phyloP scores from a whole-genome alignment of 1,139 yeast species.

The Magnusiomyces paraingens region DNA sequence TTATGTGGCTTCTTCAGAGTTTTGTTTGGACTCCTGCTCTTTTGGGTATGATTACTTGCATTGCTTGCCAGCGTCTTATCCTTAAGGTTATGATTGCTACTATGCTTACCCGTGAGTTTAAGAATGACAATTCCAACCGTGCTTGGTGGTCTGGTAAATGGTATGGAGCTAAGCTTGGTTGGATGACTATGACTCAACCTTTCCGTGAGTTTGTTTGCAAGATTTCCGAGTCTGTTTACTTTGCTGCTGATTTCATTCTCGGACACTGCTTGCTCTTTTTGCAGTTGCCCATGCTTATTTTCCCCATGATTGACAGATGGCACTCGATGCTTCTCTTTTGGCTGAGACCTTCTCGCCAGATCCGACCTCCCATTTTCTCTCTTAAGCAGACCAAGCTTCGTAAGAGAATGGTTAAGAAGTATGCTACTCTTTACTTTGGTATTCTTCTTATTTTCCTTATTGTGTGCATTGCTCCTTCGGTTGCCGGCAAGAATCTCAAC shows the following conservation, averaged over 20 bases:
- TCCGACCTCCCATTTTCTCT: slow-evolving; percentile 91
- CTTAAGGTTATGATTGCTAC: slow-evolving; percentile 78
- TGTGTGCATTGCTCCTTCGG: slow-evolving; percentile 89
- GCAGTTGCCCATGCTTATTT: slow-evolving; percentile 78
- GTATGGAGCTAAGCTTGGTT: slow-evolving; percentile 93
- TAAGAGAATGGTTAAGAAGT: slow-evolving; percentile 97
- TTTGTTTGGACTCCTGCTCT: slow-evolving; percentile 84
- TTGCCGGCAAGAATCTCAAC: slow-evolving; percentile 34
- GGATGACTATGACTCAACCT: slow-evolving; percentile 96
- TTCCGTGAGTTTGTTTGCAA: slow-evolving; percentile 93
- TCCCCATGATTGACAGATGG: slow-evolving; percentile 94
- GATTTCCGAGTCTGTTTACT: slow-evolving; percentile 88
- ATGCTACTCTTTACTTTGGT: slow-evolving; percentile 72
- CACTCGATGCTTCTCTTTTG: slow-evolving; percentile 98
- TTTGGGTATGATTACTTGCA: slow-evolving; percentile 77
- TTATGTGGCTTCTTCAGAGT: slow-evolving; percentile 96
- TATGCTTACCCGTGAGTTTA: slow-evolving; percentile 90
- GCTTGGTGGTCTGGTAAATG: slow-evolving; percentile 99
- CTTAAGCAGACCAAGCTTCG: slow-evolving; percentile 95
- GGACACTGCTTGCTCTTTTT: slow-evolving; percentile 85
- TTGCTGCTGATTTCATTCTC: slow-evolving; percentile 91
- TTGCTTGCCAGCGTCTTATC: slow-evolving; percentile 80
- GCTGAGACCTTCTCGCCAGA: slow-evolving; percentile 97
- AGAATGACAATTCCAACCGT: slow-evolving; percentile 92
- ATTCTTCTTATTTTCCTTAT: slow-evolving; percentile 65